These are phyloP conservation scores for Metarhizium sp. DNA, from an alignment of 2,329 filamentous ascomycete genomes.

Conservation along the genomic window DNA sequence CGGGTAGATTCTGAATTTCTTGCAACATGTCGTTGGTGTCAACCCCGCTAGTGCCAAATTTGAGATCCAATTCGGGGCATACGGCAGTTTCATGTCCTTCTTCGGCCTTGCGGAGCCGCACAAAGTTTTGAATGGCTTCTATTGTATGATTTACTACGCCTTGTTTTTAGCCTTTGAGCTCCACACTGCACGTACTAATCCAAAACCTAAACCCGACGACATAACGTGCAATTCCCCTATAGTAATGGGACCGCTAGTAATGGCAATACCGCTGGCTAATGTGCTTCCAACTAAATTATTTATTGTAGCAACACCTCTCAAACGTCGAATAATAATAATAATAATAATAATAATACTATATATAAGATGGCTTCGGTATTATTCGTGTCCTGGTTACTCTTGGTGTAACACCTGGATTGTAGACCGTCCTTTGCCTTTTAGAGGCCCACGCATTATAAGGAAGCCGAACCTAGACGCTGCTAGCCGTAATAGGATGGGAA, in stretches of 20 bases:
- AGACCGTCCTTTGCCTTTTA: no score
- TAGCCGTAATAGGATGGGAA: no score
- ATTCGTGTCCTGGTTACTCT: no score
- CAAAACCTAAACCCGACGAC: neutral
- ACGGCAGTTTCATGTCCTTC: neutral
- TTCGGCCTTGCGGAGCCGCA: neutral
- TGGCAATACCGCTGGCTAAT: neutral
- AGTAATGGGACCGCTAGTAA: neutral
- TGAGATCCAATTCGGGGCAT: neutral
- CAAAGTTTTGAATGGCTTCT: neutral
- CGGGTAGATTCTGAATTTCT: neutral
- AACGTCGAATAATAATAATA: neutral
- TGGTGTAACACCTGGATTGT: no score
- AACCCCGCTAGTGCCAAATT: neutral
- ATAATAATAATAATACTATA: no score
- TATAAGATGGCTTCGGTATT: no score
- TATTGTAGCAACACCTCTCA: neutral
- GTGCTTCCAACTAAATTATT: neutral
- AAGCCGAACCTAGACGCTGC: no score
- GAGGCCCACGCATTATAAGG: no score
- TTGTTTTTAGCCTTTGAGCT: neutral
- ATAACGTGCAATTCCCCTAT: neutral
- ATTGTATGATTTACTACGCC: neutral
- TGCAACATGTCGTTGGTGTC: neutral
- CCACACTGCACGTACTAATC: neutral